These are phyloP conservation scores for Eucalyptus viminalis DNA, from an alignment of 345 rosid species.

Conservation along the genomic window DNA sequence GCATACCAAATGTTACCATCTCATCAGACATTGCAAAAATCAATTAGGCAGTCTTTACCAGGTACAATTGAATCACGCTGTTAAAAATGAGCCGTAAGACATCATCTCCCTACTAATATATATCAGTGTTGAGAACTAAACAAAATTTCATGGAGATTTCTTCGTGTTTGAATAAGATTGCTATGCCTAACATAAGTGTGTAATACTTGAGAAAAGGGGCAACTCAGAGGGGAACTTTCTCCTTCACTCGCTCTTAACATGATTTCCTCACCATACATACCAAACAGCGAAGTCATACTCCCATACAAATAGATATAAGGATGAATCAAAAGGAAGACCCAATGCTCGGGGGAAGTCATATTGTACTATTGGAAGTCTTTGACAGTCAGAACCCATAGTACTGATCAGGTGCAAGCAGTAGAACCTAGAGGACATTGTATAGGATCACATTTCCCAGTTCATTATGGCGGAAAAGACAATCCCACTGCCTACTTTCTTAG, in stretches of 20 bases:
- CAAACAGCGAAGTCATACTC: neutral
- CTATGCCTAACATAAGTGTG: neutral
- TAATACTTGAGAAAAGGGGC: neutral
- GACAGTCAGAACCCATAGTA: neutral
- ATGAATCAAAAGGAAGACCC: neutral
- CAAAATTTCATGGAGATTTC: neutral
- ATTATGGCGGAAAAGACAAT: neutral
- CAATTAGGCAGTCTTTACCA: neutral
- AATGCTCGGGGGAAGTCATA: neutral
- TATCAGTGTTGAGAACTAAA: neutral
- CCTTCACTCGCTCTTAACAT: neutral
- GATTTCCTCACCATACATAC: neutral
- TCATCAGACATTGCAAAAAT: neutral
- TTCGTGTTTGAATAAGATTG: neutral
- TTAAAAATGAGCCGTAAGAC: neutral
- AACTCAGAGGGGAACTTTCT: neutral
- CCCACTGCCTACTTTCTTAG: neutral
- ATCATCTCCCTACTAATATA: neutral
- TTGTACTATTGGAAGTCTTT: neutral
- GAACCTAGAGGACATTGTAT: neutral
- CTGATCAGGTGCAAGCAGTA: neutral
- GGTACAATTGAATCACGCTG: neutral
- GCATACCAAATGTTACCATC: neutral
- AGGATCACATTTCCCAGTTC: neutral
- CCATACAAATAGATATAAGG: neutral